These are phyloP conservation scores for Atkinsonella texensis DNA, from an alignment of 2,329 filamentous ascomycete species.

Conservation along the genomic window DNA sequence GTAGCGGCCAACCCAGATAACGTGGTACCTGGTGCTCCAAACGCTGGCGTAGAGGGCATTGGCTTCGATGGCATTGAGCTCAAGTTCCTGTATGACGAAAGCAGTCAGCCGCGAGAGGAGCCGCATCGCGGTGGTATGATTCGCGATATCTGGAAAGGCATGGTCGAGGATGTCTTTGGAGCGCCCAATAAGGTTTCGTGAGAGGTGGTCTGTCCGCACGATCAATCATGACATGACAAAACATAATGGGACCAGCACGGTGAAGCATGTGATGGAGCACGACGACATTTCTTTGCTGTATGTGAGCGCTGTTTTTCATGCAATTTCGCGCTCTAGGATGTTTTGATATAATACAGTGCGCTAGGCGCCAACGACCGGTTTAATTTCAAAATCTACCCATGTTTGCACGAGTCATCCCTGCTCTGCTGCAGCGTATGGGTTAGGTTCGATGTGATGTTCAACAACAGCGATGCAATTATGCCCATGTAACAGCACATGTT, in stretches of 20 bases:
- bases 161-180: constrained; percentile 36
- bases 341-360: constrained; percentile 1
- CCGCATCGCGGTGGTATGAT: constrained; percentile 33
- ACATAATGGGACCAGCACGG: neutral
- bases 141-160: constrained; percentile 41
- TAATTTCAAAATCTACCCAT: neutral
- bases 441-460: too few relatives aligned
- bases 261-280: too few relatives aligned
- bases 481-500: too few relatives aligned
- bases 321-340: constrained; percentile 1
- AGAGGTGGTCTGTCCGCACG: neutral
- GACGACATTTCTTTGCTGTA: neutral
- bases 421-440: neutral
- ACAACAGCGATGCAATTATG: too few relatives aligned
- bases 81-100: constrained; percentile 34
- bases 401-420: neutral
- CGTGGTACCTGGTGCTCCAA: constrained; percentile 35
- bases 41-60: constrained; percentile 48
- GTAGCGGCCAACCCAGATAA: constrained; percentile 44
- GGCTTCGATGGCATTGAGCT: constrained; percentile 44
- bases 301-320: constrained; percentile 4
- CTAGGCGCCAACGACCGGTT: neutral
- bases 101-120: constrained; percentile 15
- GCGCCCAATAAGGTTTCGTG: constrained; percentile 10
- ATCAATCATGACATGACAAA: too few relatives aligned